These are phyloP conservation scores for Globisporangium viniferum DNA, from an alignment of 352 stramenopile genomes.

Conservation along the genomic window DNA sequence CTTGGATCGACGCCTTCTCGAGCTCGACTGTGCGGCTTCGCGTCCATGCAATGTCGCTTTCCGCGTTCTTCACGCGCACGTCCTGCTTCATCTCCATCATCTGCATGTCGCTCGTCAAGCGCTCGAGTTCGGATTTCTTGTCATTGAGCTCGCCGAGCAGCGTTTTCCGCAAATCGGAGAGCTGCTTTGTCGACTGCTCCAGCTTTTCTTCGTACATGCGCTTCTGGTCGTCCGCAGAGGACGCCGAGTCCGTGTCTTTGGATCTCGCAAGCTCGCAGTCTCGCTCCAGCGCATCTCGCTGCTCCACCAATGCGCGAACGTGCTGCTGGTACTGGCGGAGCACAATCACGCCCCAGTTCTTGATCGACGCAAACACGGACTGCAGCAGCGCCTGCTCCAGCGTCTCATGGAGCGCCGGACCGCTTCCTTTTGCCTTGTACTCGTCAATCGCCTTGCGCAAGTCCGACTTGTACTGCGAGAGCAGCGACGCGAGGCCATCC, in stretches of 20 bases:
- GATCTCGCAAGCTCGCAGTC: conserved; percentile 22
- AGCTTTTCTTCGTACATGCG: conserved; percentile 42
- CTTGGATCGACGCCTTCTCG: conserved; percentile 30
- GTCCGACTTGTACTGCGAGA: conserved; percentile 64
- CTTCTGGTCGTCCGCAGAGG: conserved; percentile 48
- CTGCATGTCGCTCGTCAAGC: conserved; percentile 36
- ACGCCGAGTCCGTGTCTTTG: conserved; percentile 25
- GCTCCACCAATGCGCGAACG: conserved; percentile 23
- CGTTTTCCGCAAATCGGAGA: conserved; percentile 42
- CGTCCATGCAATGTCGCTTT: conserved; percentile 52
- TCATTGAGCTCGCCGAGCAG: conserved; percentile 43
- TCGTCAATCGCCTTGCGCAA: conserved; percentile 32
- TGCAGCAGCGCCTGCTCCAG: conserved; percentile 35
- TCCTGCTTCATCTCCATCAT: conserved; percentile 66
- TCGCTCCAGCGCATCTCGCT: conserved; percentile 28
- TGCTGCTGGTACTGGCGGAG: conserved; percentile 51
- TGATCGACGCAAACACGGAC: conserved; percentile 40
- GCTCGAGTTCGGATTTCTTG: conserved; percentile 46
- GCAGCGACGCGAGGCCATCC: conserved; percentile 39
- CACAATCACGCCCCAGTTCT: conserved; percentile 42
- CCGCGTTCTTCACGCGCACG: conserved; percentile 41
- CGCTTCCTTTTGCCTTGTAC: conserved; percentile 33
- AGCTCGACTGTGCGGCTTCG: conserved; percentile 47
- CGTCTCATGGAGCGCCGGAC: conserved; percentile 22
- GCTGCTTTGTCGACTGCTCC: conserved; percentile 41